phyloP scores from a whole-genome alignment of 139 green algal species.

The Closterium sp. region DNA sequence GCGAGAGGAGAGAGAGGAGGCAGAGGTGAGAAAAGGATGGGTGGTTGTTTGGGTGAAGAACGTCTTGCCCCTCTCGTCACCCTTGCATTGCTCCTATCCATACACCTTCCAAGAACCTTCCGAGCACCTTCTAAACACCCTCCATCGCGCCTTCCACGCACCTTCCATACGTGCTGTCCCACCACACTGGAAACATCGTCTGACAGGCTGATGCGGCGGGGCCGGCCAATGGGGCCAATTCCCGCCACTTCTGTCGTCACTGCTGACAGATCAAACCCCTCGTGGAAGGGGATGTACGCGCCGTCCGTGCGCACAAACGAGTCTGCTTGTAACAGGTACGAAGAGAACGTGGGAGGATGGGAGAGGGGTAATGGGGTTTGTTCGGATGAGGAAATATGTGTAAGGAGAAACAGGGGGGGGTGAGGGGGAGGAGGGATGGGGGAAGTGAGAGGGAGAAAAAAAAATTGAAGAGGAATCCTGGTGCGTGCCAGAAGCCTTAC shows the following conservation, averaged over 20 bases:
- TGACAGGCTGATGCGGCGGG: neutral
- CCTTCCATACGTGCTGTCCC: neutral
- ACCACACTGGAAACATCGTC: neutral
- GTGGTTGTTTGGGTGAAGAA: neutral
- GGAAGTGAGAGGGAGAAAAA: neutral
- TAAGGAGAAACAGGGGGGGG: neutral
- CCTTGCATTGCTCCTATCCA: neutral
- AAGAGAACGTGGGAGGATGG: neutral
- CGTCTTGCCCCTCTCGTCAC: neutral
- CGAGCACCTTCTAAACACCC: no score
- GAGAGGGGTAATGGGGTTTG: no score
- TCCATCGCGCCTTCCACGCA: neutral
- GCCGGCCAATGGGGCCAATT: neutral
- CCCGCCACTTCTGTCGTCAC: neutral
- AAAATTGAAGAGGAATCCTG: neutral
- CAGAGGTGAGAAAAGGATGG: neutral
- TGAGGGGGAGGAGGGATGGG: neutral
- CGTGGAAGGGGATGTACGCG: neutral
- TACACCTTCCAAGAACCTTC: neutral
- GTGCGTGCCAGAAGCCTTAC: neutral
- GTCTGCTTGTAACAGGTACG: neutral
- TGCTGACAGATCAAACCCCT: neutral
- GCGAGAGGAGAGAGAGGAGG: no score
- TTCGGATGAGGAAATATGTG: neutral
- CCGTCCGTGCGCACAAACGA: neutral